phyloP scores from a whole-genome alignment of 2,329 filamentous ascomycete genomes.

The Cryphonectria carpinicola region DNA sequence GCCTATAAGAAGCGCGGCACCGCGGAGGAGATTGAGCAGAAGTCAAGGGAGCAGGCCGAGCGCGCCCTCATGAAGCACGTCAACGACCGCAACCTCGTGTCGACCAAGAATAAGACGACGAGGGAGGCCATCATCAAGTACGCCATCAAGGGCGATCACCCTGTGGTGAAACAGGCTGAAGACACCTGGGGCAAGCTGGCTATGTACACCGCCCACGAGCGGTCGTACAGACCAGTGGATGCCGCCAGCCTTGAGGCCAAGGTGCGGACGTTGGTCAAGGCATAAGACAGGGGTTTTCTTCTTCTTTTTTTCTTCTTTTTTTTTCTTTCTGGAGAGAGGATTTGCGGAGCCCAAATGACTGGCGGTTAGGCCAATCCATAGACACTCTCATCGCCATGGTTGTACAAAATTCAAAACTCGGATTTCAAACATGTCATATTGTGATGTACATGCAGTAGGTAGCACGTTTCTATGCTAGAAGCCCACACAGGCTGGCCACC shows the following conservation, averaged over 20 bases:
- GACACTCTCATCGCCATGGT: background rate
- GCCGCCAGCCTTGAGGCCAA: slow-evolving; percentile 37
- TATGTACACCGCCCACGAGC: slow-evolving; percentile 43
- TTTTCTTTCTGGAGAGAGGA: background rate
- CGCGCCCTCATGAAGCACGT: background rate
- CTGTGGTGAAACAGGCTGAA: slow-evolving; percentile 35
- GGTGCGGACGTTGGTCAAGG: slow-evolving; percentile 31
- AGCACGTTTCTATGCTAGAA: background rate
- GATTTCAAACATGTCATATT: slow-evolving; percentile 2
- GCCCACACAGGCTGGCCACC: background rate
- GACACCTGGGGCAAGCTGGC: slow-evolving; percentile 39
- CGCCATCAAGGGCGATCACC: slow-evolving; percentile 45
- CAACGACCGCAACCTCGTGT: background rate
- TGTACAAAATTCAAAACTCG: slow-evolving; percentile 22
- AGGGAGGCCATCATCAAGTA: slow-evolving; percentile 44
- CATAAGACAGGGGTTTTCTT: slow-evolving; percentile 12
- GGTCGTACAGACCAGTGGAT: slow-evolving; percentile 36
- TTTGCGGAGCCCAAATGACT: background rate
- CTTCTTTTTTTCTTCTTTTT: too few species aligned
- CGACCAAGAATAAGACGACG: slow-evolving; percentile 29
- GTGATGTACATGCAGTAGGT: background rate
- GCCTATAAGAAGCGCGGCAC: slow-evolving; percentile 7
- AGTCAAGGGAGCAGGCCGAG: background rate
- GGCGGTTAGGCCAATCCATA: background rate
- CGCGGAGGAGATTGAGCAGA: background rate